Percentiles rank a stretch among this genome's conserved stretches.
Evolutionary conservation across 2,329 filamentous ascomycete genomes (phyloP).

Genomic region (Claviceps maximensis): DNA sequence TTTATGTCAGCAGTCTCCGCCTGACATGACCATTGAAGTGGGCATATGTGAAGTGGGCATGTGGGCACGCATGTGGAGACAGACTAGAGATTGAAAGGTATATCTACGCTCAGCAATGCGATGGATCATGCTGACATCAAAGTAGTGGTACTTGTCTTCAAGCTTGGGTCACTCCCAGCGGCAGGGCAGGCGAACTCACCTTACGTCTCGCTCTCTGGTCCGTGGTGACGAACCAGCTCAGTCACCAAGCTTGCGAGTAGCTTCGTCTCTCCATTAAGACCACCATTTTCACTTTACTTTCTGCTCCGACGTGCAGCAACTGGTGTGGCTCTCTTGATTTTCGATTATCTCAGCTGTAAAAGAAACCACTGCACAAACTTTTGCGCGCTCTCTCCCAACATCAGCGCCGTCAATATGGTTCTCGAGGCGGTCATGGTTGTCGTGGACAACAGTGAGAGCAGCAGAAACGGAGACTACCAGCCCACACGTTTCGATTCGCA

Average conservation of each 20-base stretch:
- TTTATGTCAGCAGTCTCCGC: conserved; percentile 7
- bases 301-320: not conserved
- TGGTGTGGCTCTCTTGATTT: not conserved
- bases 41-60: not conserved
- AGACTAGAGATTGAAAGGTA: not conserved
- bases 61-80: not conserved
- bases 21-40: no score
- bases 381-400: not conserved
- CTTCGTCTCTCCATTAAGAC: conserved; percentile 2
- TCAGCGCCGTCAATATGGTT: conserved; percentile 60
- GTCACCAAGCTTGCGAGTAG: conserved; percentile 3
- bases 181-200: conserved; percentile 35
- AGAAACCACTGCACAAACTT: not conserved
- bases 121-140: rapidly evolving
- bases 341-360: not conserved
- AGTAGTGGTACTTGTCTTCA: conserved; percentile 10
- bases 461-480: conserved; percentile 85
- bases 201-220: conserved; percentile 20
- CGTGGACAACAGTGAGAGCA: conserved; percentile 98
- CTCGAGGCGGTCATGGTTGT: conserved; percentile 99
- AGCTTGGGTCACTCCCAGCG: not conserved
- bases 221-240: conserved; percentile 1
- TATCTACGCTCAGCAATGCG: conserved; percentile 7
- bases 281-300: not conserved
- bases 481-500: conserved; percentile 95